A percentile compares a stretch with the other conserved stretches of the same genome.
Evolutionary conservation across 768 basidiomycete genomes (phyloP).

Genomic region (Suillus placidus): DNA sequence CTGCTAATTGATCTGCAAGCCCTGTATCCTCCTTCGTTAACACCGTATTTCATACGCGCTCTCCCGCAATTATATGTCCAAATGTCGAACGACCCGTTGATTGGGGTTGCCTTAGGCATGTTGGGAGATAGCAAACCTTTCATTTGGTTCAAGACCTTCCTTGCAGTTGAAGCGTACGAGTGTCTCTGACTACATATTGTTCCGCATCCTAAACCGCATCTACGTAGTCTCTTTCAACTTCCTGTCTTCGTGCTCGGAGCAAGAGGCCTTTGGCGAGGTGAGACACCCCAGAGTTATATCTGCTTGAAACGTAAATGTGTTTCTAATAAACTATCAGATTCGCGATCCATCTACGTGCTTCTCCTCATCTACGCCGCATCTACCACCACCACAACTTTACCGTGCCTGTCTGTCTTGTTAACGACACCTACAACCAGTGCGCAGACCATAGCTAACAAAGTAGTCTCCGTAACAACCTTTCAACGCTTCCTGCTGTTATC

Average conservation of each 20-base stretch:
- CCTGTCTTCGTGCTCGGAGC: conserved; percentile 78
- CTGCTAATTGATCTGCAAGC: conserved; percentile 72
- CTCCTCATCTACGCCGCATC: conserved; percentile 77
- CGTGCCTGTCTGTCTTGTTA: conserved; percentile 67
- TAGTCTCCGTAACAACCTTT: conserved; percentile 45
- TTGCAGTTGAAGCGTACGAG: conserved; percentile 62
- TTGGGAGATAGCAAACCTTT: conserved; percentile 39
- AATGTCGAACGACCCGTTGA: conserved; percentile 68
- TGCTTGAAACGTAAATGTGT: background rate
- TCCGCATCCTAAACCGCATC: background rate
- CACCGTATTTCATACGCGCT: conserved; percentile 49
- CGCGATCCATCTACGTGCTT: conserved; percentile 57
- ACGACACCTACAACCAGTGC: conserved; percentile 47
- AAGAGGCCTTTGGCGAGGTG: conserved; percentile 60
- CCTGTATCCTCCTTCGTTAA: conserved; percentile 54
- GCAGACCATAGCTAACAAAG: conserved; percentile 31
- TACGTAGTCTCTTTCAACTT: conserved; percentile 63
- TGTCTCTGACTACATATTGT: conserved; percentile 3
- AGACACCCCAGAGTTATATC: background rate
- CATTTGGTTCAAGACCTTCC: conserved; percentile 67
- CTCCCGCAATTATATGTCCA: conserved; percentile 54
- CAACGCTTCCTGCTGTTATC: conserved; percentile 62
- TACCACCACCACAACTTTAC: conserved; percentile 74
- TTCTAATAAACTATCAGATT: conserved; percentile 39
- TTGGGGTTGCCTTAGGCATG: conserved; percentile 52